These are phyloP conservation scores for Epichloe brachyelytri DNA, from an alignment of 2,329 filamentous ascomycete species.

Conservation along the genomic window DNA sequence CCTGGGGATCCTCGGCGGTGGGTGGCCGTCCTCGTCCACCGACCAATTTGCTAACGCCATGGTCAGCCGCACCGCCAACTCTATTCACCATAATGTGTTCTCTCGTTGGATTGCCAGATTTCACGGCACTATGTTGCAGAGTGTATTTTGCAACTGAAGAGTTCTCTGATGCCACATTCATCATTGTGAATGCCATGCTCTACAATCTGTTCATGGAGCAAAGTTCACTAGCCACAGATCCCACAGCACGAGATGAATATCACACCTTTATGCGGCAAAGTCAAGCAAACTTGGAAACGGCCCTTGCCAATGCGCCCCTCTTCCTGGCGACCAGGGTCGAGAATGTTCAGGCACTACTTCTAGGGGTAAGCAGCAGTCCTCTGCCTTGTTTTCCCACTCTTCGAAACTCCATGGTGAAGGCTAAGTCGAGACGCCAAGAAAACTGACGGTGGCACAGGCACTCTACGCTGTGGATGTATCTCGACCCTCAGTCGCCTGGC, in stretches of 20 bases:
- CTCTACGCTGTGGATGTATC: constrained; percentile 50
- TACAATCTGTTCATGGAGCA: constrained; percentile 38
- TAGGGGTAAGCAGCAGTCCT: constrained; percentile 33
- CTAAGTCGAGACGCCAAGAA: neutral
- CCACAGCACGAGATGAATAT: constrained; percentile 21
- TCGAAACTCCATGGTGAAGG: no score
- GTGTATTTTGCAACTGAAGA: constrained; percentile 41
- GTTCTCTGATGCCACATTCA: constrained; percentile 35
- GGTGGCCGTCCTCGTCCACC: neutral
- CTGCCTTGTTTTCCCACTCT: neutral
- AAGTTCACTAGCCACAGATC: constrained; percentile 22
- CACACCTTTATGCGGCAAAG: constrained; percentile 27
- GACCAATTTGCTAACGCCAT: neutral
- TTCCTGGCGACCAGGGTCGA: constrained; percentile 40
- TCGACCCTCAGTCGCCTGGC: constrained; percentile 50
- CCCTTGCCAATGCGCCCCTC: constrained; percentile 38
- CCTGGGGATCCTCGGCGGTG: no score
- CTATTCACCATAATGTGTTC: constrained; percentile 38
- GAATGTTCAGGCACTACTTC: constrained; percentile 44
- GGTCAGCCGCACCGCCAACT: constrained; percentile 29
- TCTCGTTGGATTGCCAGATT: constrained; percentile 36
- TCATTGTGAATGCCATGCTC: constrained; percentile 35
- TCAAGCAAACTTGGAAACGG: constrained; percentile 36
- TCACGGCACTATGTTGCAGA: constrained; percentile 34
- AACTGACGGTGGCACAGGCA: constrained; percentile 26